phyloP scores from a whole-genome alignment of 192 early-diverging fungal species.

The Rhizophagus clarus region DNA sequence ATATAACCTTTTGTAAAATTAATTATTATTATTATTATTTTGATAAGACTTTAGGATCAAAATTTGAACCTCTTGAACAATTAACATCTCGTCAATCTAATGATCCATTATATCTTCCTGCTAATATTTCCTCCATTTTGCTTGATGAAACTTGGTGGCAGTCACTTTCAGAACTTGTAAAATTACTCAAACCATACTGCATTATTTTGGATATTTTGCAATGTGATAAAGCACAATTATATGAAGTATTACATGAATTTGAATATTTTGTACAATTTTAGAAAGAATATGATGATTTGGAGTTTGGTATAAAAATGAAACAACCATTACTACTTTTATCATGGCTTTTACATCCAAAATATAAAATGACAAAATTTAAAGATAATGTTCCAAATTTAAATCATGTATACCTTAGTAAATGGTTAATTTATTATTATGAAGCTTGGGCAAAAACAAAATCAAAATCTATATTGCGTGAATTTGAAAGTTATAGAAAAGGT shows the following conservation, averaged over 20 bases:
- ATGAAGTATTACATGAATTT: conserved; percentile 2
- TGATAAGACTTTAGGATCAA: neutral
- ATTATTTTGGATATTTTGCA: conserved; percentile 8
- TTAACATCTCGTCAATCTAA: neutral
- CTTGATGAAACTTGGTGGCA: conserved; percentile 6
- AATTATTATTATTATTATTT: too few species aligned
- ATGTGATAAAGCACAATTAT: neutral
- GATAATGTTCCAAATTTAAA: neutral
- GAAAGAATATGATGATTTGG: neutral
- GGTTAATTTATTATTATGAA: too few species aligned
- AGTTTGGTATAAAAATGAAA: neutral
- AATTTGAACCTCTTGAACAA: neutral
- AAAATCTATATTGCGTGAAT: neutral
- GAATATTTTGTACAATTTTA: neutral
- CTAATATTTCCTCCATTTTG: neutral
- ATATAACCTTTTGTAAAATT: too few species aligned
- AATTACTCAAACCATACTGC: conserved; percentile 18
- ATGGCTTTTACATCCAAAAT: neutral
- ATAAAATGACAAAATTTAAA: neutral
- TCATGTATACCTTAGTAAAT: neutral
- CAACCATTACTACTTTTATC: neutral
- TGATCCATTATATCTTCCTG: conserved; percentile 9
- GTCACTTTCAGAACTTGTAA: conserved; percentile 1
- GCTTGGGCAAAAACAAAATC: neutral
- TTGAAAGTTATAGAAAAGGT: neutral